Evolutionary conservation across 2,329 filamentous ascomycete species (phyloP).

Genomic region (Penicillium olsonii): DNA sequence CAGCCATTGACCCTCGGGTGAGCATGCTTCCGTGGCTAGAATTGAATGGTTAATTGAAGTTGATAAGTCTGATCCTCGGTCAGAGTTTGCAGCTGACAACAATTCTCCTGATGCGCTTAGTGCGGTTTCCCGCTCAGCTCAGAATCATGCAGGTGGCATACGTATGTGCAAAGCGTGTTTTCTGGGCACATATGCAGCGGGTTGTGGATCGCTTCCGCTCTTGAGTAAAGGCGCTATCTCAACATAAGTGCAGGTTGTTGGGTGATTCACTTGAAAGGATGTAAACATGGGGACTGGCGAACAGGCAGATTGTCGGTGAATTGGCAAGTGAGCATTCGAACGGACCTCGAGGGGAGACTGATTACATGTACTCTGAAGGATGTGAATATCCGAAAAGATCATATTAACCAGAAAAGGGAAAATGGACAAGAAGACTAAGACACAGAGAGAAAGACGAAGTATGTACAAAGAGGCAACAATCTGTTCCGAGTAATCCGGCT

Average conservation of each 20-base stretch:
- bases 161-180: too few species aligned
- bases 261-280: too few species aligned
- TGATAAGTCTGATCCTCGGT: neutral
- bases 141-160: too few species aligned
- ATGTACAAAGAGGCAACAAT: constrained; percentile 27
- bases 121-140: too few species aligned
- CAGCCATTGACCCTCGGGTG: neutral
- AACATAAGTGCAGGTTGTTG: too few species aligned
- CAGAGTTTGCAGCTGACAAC: neutral
- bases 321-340: too few species aligned
- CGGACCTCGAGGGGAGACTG: too few species aligned
- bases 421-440: constrained; percentile 1
- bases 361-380: too few species aligned
- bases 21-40: too few species aligned
- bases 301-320: too few species aligned
- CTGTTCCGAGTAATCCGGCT: constrained; percentile 17
- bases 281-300: too few species aligned
- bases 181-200: constrained; percentile 4
- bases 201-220: constrained; percentile 1
- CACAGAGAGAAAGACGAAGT: constrained; percentile 13
- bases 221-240: too few species aligned
- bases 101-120: neutral
- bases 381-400: neutral
- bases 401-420: constrained; percentile 1
- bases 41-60: neutral